Evolutionary conservation across 2,329 filamentous ascomycete species (phyloP), one percentile per base, ranked within the genome.

Genomic region (Colletotrichum sp.): DNA sequence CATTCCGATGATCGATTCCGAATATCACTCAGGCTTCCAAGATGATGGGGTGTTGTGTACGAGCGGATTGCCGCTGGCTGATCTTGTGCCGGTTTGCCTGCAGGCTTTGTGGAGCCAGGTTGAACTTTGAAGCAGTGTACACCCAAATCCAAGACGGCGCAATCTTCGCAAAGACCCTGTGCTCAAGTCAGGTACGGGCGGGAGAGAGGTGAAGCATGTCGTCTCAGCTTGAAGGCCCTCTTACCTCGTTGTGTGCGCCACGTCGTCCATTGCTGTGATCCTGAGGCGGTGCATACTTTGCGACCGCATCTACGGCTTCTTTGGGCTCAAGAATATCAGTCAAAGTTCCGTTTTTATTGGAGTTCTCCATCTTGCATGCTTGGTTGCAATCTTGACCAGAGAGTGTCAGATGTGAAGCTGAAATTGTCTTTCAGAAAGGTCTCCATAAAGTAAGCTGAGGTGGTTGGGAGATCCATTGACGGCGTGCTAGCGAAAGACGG

Each of bases 81-180:
- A 49, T 49, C 44, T 49, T 49, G 44, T n/a, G 13, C 15, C 21
- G 52, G 24, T 2, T 28, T 57, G 13, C 24, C 39, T 6, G 24
- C 30, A 10, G 34, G 18, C 12, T 15, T 52, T 26, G 32, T 18
- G 21, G 60, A 34, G 10, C 32, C 32, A 8, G 16, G 9, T 44
- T 57, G 69, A 39, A 71, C 69, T 39, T 66, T 71, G 69, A 71
- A 71, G 28, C 69, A 39, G 21, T 71, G 60, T 10, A 71, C 13
- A 28, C 36, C 28, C 21, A 73, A 28, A 10, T 73, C 64, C 5
- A 73, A 28, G 6, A 21, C 30, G 4, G 49, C 26, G 55, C 71
- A 73, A 15, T 39, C 52, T 49, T 52, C 6, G 10, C 71, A 73
- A 9, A 73, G 65, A 10, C 60, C 24, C 62, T 57, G 21, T 36